Evolutionary conservation across 192 early-diverging fungal species (phyloP).

Genomic region (Coemansia sp.): DNA sequence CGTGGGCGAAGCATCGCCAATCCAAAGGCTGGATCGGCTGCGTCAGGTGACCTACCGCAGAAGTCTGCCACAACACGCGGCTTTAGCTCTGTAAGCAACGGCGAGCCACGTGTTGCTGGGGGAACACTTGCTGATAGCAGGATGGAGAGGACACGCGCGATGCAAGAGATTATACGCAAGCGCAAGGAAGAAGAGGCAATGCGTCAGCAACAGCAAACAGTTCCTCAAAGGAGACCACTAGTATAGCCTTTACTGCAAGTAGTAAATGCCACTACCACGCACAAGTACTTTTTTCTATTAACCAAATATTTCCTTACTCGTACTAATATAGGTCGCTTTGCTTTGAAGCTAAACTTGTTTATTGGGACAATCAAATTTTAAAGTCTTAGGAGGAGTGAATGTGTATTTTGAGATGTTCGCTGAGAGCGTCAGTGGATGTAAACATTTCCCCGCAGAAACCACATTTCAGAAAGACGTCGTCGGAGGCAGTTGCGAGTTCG

Average conservation of each 20-base stretch:
- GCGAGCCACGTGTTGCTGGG: slow-evolving; percentile 12
- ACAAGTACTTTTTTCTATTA: no score
- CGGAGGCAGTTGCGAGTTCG: no score
- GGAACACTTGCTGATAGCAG: slow-evolving; percentile 26
- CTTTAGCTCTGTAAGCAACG: slow-evolving; percentile 5
- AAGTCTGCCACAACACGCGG: slow-evolving; percentile 17
- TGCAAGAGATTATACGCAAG: slow-evolving; percentile 31
- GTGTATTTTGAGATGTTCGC: no score
- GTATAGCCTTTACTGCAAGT: background rate
- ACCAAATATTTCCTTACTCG: no score
- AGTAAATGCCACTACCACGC: no score
- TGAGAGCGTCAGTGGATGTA: no score
- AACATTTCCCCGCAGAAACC: no score
- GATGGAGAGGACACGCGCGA: slow-evolving; percentile 25
- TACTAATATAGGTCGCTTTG: no score
- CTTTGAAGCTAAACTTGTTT: no score
- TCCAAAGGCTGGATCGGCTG: slow-evolving; percentile 22
- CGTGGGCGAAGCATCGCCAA: slow-evolving; percentile 40
- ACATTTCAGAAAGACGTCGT: no score
- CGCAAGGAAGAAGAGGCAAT: slow-evolving; percentile 15
- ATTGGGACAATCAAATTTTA: no score
- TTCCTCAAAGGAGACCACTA: slow-evolving; percentile 32
- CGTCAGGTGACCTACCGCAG: slow-evolving; percentile 11
- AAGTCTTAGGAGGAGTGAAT: no score
- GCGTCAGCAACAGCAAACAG: slow-evolving; percentile 23